Base-by-base conservation (phyloP, 2,329 filamentous ascomycete genomes). In the Lachnellula suecica region DNA sequence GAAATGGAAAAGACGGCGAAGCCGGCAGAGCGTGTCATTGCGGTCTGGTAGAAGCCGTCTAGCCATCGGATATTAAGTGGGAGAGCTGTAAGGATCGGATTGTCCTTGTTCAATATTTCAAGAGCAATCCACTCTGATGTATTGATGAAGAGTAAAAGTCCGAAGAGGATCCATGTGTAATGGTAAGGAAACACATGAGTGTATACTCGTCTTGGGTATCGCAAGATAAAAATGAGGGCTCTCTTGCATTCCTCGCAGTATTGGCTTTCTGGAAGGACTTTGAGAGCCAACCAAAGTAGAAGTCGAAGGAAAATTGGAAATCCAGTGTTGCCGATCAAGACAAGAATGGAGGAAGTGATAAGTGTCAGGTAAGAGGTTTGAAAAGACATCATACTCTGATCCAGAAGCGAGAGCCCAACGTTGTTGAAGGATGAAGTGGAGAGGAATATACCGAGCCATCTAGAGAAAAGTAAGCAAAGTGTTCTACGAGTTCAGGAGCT, bases 401-500 rank as follows among this genome's bases (percentile, higher is more conserved):
- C 83, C 9, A 86, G 69, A 23, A 87, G 70, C n/a, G 79, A 80
- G 81, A 88, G 84, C 44, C 83, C 83, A 19, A 76, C 82, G 58
- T 87, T 87, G 68, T 85, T 86, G 68, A 87, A 87, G 0, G 83
- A 83, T n/a, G 82, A 85, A 2, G 82, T 76, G 1, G 80, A 80
- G 49, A 84, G 82, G 70, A 87, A 88, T 47, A 82, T 78, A 40
- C 84, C 83, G 1, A 80, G 74, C 83, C 84, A 87, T 38, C 52
- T 53, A 9, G 29, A 27, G 9, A n/a, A 13, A 8, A 35, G 15
- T 35, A 35, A 35, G 31, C 31, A 35, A 35, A 35, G n/a, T 25
- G 40, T 15, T 4, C 24, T 23, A 17, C 34, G 9, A 4, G 22
- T 13, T 15, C 2, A 27, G n/a, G 15, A 20, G 31, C 11, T 9